These are phyloP conservation scores for Mortierella hygrophila DNA, from an alignment of 192 early-diverging fungal genomes.

Conservation along the genomic window DNA sequence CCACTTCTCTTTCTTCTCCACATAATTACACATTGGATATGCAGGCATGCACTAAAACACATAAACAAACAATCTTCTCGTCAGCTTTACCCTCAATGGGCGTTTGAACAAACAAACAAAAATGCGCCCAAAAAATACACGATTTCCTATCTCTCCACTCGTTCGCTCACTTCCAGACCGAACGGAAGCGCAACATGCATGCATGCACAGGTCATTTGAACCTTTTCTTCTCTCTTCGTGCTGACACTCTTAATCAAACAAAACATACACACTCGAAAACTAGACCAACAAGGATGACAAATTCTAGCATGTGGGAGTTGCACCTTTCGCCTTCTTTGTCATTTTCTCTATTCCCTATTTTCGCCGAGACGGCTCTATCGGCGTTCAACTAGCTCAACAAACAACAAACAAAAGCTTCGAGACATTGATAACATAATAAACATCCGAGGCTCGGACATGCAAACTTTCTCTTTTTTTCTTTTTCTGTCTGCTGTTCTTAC, in stretches of 20 bases:
- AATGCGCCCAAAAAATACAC: neutral
- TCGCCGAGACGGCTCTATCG: neutral
- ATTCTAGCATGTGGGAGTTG: neutral
- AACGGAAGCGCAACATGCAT: neutral
- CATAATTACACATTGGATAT: conserved; percentile 2
- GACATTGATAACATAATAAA: neutral
- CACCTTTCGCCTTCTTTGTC: neutral
- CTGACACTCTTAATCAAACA: neutral
- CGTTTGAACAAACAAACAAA: neutral
- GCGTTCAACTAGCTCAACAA: neutral
- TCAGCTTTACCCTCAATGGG: too few species aligned
- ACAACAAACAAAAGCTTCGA: neutral
- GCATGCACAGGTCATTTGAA: neutral
- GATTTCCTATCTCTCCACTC: neutral
- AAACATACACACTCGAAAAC: neutral
- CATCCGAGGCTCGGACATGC: neutral
- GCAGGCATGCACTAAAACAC: neutral
- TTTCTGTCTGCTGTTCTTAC: neutral
- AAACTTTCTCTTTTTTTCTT: neutral
- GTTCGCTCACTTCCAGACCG: neutral
- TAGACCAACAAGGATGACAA: conserved; percentile 5
- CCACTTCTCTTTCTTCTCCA: neutral
- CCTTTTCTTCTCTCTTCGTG: neutral
- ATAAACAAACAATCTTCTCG: too few species aligned
- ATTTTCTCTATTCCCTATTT: neutral